Percentiles rank a stretch among this genome's conserved stretches.
Conservation (phyloP, 257 asterid species). For the Pogostemon cablin region DNA sequence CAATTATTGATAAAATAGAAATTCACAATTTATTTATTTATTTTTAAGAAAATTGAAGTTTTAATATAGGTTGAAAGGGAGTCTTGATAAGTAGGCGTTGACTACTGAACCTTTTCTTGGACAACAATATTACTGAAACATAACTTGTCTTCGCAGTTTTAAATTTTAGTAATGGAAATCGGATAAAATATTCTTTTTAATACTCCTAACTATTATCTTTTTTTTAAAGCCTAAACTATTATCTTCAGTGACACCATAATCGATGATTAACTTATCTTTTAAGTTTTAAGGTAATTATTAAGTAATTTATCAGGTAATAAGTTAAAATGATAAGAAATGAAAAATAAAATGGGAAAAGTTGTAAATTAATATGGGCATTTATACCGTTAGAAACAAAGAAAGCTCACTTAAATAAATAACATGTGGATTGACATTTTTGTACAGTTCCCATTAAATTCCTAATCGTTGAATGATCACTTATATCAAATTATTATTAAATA, state of each 20-base stretch:
- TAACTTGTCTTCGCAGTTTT: no score
- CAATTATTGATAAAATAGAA: neutral
- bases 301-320: no score
- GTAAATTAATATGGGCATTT: neutral
- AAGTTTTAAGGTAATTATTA: no score
- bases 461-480: conserved; percentile 20
- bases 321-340: no score
- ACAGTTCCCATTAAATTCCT: conserved; percentile 15
- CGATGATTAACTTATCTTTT: no score
- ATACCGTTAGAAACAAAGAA: conserved; percentile 7
- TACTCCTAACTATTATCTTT: no score
- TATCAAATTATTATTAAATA: neutral
- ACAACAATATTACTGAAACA: neutral
- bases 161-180: no score
- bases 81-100: neutral
- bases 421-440: conserved; percentile 29
- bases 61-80: neutral
- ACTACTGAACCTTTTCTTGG: conserved; percentile 19
- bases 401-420: neutral
- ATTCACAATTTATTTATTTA: no score
- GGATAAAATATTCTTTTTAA: no score
- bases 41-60: no score
- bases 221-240: no score
- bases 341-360: neutral
- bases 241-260: no score